Evolutionary conservation across 1,284 basidiomycete species (phyloP).

Genomic region (Ustilago hordei): DNA sequence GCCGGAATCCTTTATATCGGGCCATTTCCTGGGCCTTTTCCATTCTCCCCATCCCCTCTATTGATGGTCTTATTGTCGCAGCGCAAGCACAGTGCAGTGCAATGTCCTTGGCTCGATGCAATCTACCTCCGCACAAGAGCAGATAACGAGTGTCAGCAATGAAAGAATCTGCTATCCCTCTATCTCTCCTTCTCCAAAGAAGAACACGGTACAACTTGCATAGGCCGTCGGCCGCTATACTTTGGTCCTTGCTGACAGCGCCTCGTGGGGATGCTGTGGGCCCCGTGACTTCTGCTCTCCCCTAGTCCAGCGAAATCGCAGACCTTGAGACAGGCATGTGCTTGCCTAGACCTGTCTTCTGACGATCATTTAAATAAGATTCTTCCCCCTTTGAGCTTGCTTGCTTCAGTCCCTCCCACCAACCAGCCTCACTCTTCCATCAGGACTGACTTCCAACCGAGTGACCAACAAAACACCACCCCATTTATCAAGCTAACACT

Average conservation of each 20-base stretch:
- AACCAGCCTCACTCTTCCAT: background rate
- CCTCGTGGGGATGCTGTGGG: background rate
- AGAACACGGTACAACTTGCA: background rate
- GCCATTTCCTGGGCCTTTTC: constrained; percentile 47
- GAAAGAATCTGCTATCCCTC: background rate
- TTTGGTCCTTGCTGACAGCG: background rate
- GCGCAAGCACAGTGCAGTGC: background rate
- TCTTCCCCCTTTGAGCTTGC: background rate
- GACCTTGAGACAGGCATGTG: background rate
- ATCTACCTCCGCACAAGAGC: background rate
- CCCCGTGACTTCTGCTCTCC: background rate
- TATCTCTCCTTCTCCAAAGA: background rate
- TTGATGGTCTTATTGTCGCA: background rate
- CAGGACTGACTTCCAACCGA: too few relatives aligned
- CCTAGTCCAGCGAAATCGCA: background rate
- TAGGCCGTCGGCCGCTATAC: background rate
- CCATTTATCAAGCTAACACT: background rate
- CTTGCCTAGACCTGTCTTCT: background rate
- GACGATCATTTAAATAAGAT: background rate
- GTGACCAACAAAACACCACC: background rate
- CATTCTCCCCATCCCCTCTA: background rate
- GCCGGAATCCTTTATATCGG: constrained; percentile 28
- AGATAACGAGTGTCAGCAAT: background rate
- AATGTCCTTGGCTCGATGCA: background rate
- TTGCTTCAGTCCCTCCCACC: background rate